Evolutionary conservation across 2,329 filamentous ascomycete genomes (phyloP), one percentile per base, ranked within the genome.

Genomic region (Aspergillus pseudoterreus): DNA sequence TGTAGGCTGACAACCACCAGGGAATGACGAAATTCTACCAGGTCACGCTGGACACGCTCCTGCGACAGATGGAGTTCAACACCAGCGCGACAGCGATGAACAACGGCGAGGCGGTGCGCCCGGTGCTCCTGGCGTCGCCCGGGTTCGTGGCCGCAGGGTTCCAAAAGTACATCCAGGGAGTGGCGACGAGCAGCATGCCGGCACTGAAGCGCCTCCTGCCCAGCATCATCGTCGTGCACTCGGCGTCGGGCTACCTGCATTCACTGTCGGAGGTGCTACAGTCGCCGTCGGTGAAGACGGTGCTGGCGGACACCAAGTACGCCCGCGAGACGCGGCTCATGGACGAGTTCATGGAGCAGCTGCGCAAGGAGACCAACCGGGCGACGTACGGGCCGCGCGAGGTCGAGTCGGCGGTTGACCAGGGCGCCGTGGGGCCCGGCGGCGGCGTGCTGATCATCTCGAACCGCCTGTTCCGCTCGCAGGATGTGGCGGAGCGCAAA

Each of bases 371-470:
- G 56, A 92, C 96, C 58, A 88, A 89, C 2, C 83, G 88, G 51
- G 92, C 92, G 2, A 96, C 92, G 81, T 99, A 99, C 71, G 94
- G 94, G 0, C 83, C 87, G 0, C 81, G 79, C 12, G 90, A 95
- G 48, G 91, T 96, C 2, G 85, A 90, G 65, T 83, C 82, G 54
- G 92, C 92, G 0, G 86, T 96, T 4, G 84, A 85, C 10, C 89
- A 94, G 61, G 92, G 92, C 1, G 94, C 92, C 0, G 90, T 97
- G 0, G 92, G 92, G 1, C 81, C 87, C 12, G 90, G 92, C 8
- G 92, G 92, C 0, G 92, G 91, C 11, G 83, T 91, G 2, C 72
- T 99, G 45, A 76, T 99, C 50, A 86, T 99, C 63, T 95, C 87
- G 59, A 95, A 96, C 69, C 82, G 84, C 1, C 76, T 97, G 1